Base-by-base conservation (phyloP, 257 asterid species). In the Petunia secreta region DNA sequence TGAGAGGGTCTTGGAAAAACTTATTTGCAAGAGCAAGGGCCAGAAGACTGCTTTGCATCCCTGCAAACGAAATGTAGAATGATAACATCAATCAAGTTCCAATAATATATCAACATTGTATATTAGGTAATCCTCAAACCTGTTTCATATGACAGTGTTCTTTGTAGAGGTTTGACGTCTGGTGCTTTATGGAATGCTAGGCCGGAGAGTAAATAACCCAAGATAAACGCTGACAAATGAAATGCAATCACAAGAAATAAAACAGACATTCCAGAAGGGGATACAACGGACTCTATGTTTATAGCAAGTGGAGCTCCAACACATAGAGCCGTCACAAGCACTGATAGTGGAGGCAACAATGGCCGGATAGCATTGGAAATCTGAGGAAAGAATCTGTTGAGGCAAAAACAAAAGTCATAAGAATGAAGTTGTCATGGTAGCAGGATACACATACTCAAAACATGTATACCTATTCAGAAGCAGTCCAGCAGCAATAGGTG, bases 1-100 rank as follows among this genome's bases (percentile, higher is more conserved):
- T 97, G 48, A 95, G 96, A 60, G 99, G 99, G 81, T 95, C 99
- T 86, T 83, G 88, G 79, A 95, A 93, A 79, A 95, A 92, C 77
- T 82, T 95, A 82, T 95, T 95, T 75, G 99, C 98, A 6, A 95
- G 97, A 40, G 97, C 97, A 74, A 93, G 97, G 71, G 97, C 99
- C 84, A 95, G 82, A 83, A 95, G 99, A 83, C 99, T 93, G 90
- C 99, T 95, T 86, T 95, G 99, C 99, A 95, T 95, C 80, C 99
- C 99, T 93, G 84, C 59, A 81, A 14, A 48, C 13, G 34, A 53
- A 38, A 75, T 43, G 55, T 81, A 54, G 53, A 79, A 16, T 38
- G 59, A 71, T 43, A 58, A 48, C 3, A 69, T 80, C 66, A 76
- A 80, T 80, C 80, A 48, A 69, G 54, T 63, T 80, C 16, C 57